Base-by-base conservation (phyloP, 169 alveolate genomes). In the Plasmodium adleri region DNA sequence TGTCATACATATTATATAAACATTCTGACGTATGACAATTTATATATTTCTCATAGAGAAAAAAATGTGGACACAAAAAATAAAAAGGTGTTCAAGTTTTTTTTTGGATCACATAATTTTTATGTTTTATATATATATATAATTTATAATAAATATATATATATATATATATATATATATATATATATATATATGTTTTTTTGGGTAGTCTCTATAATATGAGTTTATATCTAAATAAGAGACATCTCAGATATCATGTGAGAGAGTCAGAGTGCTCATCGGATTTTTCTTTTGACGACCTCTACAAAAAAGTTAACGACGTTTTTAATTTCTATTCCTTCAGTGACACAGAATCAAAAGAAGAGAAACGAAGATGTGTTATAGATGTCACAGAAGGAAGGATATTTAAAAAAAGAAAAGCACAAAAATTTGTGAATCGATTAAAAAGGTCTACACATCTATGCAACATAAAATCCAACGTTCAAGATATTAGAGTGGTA, bases 291-390 rank as follows among this genome's bases (percentile, higher is more conserved):
- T 15, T 70, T 70, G 47, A 49, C 12, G 10, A 43, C 9, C 1
- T 70, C 9, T 13, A 9, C 15, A 47, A 39, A 47, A 12, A 3
- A 15, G 22, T 1, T 1, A 45, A 8, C 5, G 12, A 17, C 10
- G 24, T 6, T 39, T 39, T 39, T 43, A 66, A 66, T 28, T 32
- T 28, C 1, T 4, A 4, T 39, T 66, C 58, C n/a, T 32, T 66
- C 8, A 66, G 74, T 32, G 74, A 66, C 24, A 66, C 8, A 32
- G 74, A 66, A 28, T 2, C 12, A 13, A 66, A 32, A 63, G 28
- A 5, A 5, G 47, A 39, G 47, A 39, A 39, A 39, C 2, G 43
- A 20, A 20, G 4, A 63, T 20, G 10, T 22, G 47, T 63, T 63
- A 22, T 63, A 28, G 47, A 28, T 24, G 8, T 20, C 13, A 22